Base-by-base conservation (phyloP, 345 rosid genomes). In the Noccaea bulbosa region DNA sequence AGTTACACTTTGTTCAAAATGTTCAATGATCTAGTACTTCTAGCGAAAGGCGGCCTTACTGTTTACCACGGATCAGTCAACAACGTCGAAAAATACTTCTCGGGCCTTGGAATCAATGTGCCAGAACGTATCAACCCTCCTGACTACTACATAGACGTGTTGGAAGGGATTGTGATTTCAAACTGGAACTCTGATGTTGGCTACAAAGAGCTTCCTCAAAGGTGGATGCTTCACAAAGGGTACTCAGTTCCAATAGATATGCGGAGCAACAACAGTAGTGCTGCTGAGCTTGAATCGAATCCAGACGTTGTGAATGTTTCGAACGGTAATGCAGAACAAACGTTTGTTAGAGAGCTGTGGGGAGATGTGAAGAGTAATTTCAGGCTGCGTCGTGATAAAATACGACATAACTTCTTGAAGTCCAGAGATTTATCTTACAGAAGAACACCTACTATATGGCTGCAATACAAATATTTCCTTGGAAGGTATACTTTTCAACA, bases 81-180 rank as follows among this genome's bases (percentile, higher is more conserved):
- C 73, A 79, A 80, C 69, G 93, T 87, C n/a, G 98, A 94, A 74
- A 85, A 81, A 40, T 94, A 94, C 84, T 94, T 94, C 76, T 53
- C 88, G 3, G 81, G 89, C 34, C 82, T 94, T 7, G 98, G 98
- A 35, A 89, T 94, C 49, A 67, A 37, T 41, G 92, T 91, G 27
- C 99, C 98, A 7, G 96, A 85, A 24, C 93, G 87, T 11, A 85
- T 94, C 43, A 94, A 89, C 75, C 99, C 99, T 69, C 96, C 99
- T n/a, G 97, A 94, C 67, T 79, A 94, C 71, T 88, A 78, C 60
- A 94, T 94, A 41, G 97, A 94, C 76, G 55, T 94, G 58, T 73
- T 94, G 72, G 99, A 94, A 85, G 99, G 98, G 17, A 80, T 94
- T 6, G 87, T 83, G 54, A 65, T 34, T 17, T 86, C 87, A 37